Evolutionary conservation across 805 yeast species (phyloP).

Genomic region (Yamadazyma phyllophila): DNA sequence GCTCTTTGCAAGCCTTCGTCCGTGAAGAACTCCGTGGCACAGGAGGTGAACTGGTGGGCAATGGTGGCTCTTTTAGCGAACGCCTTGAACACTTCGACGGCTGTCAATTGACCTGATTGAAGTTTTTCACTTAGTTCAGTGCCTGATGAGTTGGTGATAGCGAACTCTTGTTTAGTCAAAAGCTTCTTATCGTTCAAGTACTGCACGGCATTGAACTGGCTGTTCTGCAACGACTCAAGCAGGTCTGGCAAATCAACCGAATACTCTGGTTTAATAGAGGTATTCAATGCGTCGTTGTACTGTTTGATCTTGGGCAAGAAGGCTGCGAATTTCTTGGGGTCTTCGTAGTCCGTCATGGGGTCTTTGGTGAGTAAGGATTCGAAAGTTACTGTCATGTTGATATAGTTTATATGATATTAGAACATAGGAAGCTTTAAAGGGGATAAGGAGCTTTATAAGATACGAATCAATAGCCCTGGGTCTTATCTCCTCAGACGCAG

Average conservation of each 20-base stretch:
- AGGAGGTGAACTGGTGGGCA: slow-evolving; percentile 43
- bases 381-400: slow-evolving; percentile 7
- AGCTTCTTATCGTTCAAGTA: slow-evolving; percentile 34
- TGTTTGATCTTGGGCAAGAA: slow-evolving; percentile 45
- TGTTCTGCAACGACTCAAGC: slow-evolving; percentile 25
- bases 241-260: slow-evolving; percentile 31
- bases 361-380: slow-evolving; percentile 14
- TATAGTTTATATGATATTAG: too few species aligned
- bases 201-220: slow-evolving; percentile 37
- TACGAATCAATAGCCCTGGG: too few species aligned
- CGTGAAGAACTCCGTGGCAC: slow-evolving; percentile 46
- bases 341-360: slow-evolving; percentile 24
- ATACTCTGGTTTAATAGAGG: slow-evolving; percentile 27
- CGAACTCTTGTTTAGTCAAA: slow-evolving; percentile 33
- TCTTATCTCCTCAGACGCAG: too few species aligned
- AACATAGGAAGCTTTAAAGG: too few species aligned
- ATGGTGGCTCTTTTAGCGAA: slow-evolving; percentile 43
- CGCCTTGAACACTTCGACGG: slow-evolving; percentile 39
- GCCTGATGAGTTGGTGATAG: slow-evolving; percentile 36
- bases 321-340: slow-evolving; percentile 37
- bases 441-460: too few species aligned
- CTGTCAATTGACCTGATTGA: slow-evolving; percentile 29
- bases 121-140: slow-evolving; percentile 25
- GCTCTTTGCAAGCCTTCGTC: slow-evolving; percentile 62
- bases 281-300: slow-evolving; percentile 27